Evolutionary conservation across 2,329 filamentous ascomycete genomes (phyloP).

Genomic region (Pseudocercospora fuligena): DNA sequence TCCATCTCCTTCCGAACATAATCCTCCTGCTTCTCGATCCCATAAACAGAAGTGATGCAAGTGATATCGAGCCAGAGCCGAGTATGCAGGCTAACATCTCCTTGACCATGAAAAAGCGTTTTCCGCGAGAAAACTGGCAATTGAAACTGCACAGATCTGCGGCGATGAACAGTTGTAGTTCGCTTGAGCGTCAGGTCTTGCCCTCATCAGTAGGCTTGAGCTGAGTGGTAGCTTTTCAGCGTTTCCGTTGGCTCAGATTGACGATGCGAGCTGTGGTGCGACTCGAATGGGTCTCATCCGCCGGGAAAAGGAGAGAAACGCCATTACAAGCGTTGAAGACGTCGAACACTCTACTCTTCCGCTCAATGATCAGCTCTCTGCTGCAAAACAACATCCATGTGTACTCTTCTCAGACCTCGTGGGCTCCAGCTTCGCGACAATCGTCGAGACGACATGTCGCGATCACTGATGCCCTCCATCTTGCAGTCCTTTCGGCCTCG

Average conservation of each 20-base stretch:
- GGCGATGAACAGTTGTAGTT: no score
- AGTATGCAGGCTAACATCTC: no score
- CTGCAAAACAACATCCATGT: background rate
- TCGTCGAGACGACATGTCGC: background rate
- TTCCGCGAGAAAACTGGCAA: no score
- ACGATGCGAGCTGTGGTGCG: background rate
- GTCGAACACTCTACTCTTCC: background rate
- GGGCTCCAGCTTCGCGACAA: background rate
- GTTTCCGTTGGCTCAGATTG: background rate
- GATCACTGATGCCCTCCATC: background rate
- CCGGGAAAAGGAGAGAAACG: background rate
- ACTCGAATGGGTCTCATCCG: background rate
- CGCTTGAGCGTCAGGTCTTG: no score
- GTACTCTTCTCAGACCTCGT: background rate
- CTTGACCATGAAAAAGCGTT: no score
- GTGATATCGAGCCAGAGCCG: no score
- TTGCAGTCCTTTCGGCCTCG: slow-evolving; percentile 5
- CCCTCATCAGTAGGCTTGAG: no score
- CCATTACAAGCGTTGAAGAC: background rate
- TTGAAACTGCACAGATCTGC: no score
- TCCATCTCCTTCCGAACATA: no score
- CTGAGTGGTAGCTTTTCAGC: background rate
- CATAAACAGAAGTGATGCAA: no score
- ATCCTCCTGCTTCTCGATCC: no score
- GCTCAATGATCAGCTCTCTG: background rate